These are phyloP conservation scores for Aleurites moluccanus DNA, from an alignment of 441 rosid genomes.

Conservation along the genomic window DNA sequence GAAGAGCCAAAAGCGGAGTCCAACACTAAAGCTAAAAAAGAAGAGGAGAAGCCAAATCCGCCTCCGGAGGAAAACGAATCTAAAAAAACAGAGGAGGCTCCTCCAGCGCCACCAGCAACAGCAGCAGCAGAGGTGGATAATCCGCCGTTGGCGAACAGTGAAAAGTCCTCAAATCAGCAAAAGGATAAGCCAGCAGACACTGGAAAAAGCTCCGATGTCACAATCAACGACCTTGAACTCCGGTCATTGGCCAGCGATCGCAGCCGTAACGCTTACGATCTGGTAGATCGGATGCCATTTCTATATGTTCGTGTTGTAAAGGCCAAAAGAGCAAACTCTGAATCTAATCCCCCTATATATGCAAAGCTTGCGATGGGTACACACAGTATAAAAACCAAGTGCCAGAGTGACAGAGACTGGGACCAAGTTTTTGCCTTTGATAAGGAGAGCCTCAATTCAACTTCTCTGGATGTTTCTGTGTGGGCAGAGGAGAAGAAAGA, in stretches of 20 bases:
- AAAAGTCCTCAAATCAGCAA: constrained; percentile 33
- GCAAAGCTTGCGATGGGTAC: constrained; percentile 86
- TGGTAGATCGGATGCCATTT: constrained; percentile 79
- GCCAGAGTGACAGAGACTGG: constrained; percentile 58
- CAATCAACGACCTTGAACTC: constrained; percentile 52
- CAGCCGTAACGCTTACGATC: constrained; percentile 61
- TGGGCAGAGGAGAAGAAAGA: constrained; percentile 35
- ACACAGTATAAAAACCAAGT: constrained; percentile 65
- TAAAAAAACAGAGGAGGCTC: constrained; percentile 29
- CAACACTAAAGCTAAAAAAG: constrained; percentile 32
- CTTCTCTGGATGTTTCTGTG: constrained; percentile 66
- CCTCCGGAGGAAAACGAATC: constrained; percentile 18
- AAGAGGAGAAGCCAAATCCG: constrained; percentile 31
- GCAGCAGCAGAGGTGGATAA: constrained; percentile 38
- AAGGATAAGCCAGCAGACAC: constrained; percentile 26
- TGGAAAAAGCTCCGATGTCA: constrained; percentile 40
- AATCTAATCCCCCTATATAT: constrained; percentile 39
- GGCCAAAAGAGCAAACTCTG: constrained; percentile 47
- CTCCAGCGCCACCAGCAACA: constrained; percentile 26
- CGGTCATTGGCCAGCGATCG: constrained; percentile 55
- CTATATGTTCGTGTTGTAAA: constrained; percentile 74
- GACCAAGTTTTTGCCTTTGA: constrained; percentile 52
- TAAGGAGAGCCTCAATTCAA: constrained; percentile 59
- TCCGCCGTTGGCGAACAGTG: constrained; percentile 51
- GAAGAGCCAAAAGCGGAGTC: constrained; percentile 29